These are phyloP conservation scores for Pleomassaria siparia DNA, from an alignment of 2,329 filamentous ascomycete genomes.

Conservation along the genomic window DNA sequence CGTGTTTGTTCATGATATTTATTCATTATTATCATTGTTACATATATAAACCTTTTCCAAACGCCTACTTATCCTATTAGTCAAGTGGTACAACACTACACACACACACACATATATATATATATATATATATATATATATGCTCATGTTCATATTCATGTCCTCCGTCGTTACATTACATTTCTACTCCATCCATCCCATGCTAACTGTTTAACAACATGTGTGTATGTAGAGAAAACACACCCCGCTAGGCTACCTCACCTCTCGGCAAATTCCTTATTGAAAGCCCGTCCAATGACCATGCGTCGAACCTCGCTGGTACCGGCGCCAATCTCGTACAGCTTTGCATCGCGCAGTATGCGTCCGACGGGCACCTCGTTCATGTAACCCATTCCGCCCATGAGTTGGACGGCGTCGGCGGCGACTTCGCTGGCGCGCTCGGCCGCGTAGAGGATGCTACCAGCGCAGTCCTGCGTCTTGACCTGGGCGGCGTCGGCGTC, in stretches of 20 bases:
- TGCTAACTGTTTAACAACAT: background rate
- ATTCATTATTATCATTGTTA: no score
- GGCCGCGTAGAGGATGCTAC: conserved; percentile 88
- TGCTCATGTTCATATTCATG: no score
- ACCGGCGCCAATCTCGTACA: conserved; percentile 97
- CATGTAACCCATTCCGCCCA: conserved; percentile 94
- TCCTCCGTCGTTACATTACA: no score
- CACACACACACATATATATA: no score
- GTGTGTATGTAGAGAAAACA: background rate
- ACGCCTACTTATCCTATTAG: no score
- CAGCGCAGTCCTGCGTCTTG: conserved; percentile 88
- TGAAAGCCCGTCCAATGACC: conserved; percentile 91
- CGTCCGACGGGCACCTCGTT: conserved; percentile 92
- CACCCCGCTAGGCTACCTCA: no score
- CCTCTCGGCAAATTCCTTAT: conserved; percentile 68
- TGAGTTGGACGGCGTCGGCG: conserved; percentile 84
- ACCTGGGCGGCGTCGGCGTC: conserved; percentile 63
- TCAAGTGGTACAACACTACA: no score
- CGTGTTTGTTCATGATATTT: no score
- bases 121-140: no score
- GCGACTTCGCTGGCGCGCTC: conserved; percentile 86
- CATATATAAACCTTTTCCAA: no score
- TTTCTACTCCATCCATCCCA: background rate
- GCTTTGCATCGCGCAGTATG: conserved; percentile 72
- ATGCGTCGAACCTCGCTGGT: conserved; percentile 93